Percentiles rank a stretch among this genome's conserved stretches.
phyloP scores from a whole-genome alignment of 129 eudicot species.

The Arctium minus region DNA sequence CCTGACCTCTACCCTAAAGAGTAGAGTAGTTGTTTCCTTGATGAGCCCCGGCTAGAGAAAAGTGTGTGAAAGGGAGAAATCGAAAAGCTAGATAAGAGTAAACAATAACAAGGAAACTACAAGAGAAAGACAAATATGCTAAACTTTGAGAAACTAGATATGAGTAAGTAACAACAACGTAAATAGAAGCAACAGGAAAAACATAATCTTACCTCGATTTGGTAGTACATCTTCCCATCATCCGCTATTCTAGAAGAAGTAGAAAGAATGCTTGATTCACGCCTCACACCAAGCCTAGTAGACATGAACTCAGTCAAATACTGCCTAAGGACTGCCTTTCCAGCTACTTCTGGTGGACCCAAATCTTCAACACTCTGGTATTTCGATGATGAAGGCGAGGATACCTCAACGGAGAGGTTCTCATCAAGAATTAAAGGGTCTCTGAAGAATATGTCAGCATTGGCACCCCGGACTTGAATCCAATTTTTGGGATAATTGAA shows the following conservation, averaged over 20 bases:
- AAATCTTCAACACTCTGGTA: constrained; percentile 80
- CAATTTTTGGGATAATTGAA: constrained; percentile 80
- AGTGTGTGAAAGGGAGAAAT: too few relatives aligned
- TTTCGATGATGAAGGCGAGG: constrained; percentile 89
- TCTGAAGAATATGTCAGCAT: constrained; percentile 94
- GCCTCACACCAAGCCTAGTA: constrained; percentile 88
- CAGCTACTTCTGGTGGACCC: constrained; percentile 90
- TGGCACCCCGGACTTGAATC: constrained; percentile 97
- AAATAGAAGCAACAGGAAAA: not conserved
- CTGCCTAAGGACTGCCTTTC: constrained; percentile 67
- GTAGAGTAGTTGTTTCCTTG: too few relatives aligned
- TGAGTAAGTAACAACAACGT: not conserved
- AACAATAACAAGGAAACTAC: too few relatives aligned
- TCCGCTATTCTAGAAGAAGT: constrained; percentile 74
- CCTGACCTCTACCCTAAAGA: too few relatives aligned
- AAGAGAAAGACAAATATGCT: not conserved
- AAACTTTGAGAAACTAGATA: not conserved
- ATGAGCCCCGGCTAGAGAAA: too few relatives aligned
- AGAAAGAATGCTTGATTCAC: constrained; percentile 75
- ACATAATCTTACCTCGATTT: constrained; percentile 59
- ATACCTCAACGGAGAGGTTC: constrained; percentile 74
- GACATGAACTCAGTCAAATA: constrained; percentile 97
- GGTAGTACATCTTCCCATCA: constrained; percentile 90
- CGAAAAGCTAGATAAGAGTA: not conserved
- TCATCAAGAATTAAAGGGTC: constrained; percentile 91